Evolutionary conservation across 768 basidiomycete species (phyloP).

Genomic region (Gloeostereum incarnatum): DNA sequence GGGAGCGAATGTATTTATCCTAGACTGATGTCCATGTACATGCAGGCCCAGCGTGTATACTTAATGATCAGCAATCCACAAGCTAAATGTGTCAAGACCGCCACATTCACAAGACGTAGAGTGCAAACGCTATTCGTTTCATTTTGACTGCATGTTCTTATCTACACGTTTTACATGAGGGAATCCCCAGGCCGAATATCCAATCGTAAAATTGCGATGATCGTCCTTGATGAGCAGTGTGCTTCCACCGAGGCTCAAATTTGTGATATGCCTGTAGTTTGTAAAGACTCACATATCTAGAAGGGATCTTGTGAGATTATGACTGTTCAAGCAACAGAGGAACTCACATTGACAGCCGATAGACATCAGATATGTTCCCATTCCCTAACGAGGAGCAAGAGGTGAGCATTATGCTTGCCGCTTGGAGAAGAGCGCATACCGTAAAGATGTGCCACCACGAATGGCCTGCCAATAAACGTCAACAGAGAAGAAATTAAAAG

Average conservation of each 20-base stretch:
- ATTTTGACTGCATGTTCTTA: slow-evolving; percentile 7
- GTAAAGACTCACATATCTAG: slow-evolving; percentile 34
- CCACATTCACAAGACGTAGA: no score
- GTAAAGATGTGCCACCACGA: slow-evolving; percentile 73
- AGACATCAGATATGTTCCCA: slow-evolving; percentile 43
- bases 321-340: not conserved
- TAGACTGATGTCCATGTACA: no score
- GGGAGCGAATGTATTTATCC: no score
- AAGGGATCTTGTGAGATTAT: not conserved
- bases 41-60: no score
- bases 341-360: slow-evolving; percentile 42
- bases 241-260: slow-evolving; percentile 19
- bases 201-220: slow-evolving; percentile 36
- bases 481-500: not conserved
- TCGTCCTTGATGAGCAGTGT: slow-evolving; percentile 55
- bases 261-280: slow-evolving; percentile 13
- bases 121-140: no score
- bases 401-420: not conserved
- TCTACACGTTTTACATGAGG: slow-evolving; percentile 33
- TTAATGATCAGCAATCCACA: no score
- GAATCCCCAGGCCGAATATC: slow-evolving; percentile 31
- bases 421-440: slow-evolving; percentile 20
- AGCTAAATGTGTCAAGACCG: no score
- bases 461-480: slow-evolving; percentile 39
- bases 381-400: slow-evolving; percentile 21